phyloP scores from a whole-genome alignment of 1,284 basidiomycete species.

The Sporisorium graminicola region DNA sequence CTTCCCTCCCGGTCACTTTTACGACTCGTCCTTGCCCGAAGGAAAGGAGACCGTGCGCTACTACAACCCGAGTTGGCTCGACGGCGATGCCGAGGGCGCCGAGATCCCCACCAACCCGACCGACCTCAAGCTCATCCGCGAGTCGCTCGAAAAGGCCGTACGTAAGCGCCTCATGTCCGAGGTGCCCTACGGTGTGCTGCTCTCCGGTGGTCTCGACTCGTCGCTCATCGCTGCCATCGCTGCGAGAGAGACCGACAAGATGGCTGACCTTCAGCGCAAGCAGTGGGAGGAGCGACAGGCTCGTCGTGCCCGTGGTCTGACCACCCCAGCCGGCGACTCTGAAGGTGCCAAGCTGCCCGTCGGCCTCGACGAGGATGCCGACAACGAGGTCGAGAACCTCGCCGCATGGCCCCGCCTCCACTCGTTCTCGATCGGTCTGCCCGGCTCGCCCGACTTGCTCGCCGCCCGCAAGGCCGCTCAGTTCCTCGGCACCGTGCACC shows the following conservation, averaged over 20 bases:
- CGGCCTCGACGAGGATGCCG: slow-evolving; percentile 67
- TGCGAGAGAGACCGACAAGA: slow-evolving; percentile 94
- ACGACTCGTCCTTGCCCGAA: slow-evolving; percentile 65
- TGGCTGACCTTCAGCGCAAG: slow-evolving; percentile 72
- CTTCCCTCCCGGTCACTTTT: slow-evolving; percentile 95
- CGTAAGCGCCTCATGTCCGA: slow-evolving; percentile 98
- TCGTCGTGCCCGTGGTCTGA: slow-evolving; percentile 52
- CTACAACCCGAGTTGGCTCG: slow-evolving; percentile 69
- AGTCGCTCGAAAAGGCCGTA: slow-evolving; percentile 90
- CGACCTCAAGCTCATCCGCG: slow-evolving; percentile 76
- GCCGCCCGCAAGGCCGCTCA: slow-evolving; percentile 94
- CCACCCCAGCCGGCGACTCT: slow-evolving; percentile 63
- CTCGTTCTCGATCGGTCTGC: slow-evolving; percentile 96
- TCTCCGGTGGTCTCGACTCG: slow-evolving; percentile 95
- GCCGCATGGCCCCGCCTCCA: slow-evolving; percentile 96
- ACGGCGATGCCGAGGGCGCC: slow-evolving; percentile 73
- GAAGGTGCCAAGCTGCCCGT: slow-evolving; percentile 70
- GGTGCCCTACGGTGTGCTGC: slow-evolving; percentile 96
- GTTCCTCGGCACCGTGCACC: slow-evolving; percentile 93
- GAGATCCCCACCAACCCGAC: slow-evolving; percentile 77
- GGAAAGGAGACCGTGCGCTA: slow-evolving; percentile 69
- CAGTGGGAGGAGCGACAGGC: slow-evolving; percentile 73
- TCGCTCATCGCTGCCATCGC: slow-evolving; percentile 96
- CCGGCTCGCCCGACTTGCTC: slow-evolving; percentile 93
- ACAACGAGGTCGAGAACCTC: slow-evolving; percentile 62